Conservation (phyloP, 2,329 filamentous ascomycete species). For the Macrophomina phaseolina region DNA sequence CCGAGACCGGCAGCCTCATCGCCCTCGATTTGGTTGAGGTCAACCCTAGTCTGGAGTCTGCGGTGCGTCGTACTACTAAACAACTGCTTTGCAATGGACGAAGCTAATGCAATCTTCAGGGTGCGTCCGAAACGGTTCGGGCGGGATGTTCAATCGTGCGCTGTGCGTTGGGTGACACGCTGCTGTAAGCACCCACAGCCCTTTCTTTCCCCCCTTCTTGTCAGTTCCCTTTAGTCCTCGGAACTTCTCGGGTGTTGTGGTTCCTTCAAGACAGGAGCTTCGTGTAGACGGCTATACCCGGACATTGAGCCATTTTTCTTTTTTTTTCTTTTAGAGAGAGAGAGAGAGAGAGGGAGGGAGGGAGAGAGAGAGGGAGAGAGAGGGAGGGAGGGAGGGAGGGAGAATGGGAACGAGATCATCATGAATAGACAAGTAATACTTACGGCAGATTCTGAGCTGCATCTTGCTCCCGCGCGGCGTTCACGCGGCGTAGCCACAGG, state of each 20-base stretch:
- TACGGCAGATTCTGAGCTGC: slow-evolving; percentile 17
- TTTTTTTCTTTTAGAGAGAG: no score
- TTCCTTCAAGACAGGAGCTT: slow-evolving; percentile 9
- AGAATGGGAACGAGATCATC: neutral
- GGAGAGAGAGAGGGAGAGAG: no score
- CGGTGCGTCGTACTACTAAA: slow-evolving; percentile 6
- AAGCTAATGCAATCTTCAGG: slow-evolving; percentile 50
- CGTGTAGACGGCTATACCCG: slow-evolving; percentile 22
- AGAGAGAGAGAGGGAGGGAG: no score
- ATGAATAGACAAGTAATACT: slow-evolving; percentile 23
- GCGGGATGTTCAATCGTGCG: slow-evolving; percentile 90
- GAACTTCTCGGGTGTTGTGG: slow-evolving; percentile 18
- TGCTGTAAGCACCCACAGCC: slow-evolving; percentile 64
- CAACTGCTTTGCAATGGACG: neutral
- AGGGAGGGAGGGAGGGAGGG: no score
- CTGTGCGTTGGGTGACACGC: slow-evolving; percentile 88
- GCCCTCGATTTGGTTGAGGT: slow-evolving; percentile 64
- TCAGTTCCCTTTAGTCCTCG: slow-evolving; percentile 16
- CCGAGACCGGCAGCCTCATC: slow-evolving; percentile 61
- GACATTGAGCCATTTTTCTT: slow-evolving; percentile 8
- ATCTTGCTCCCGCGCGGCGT: neutral
- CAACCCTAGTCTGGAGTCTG: slow-evolving; percentile 54
- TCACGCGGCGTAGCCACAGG: neutral
- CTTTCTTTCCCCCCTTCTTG: neutral
- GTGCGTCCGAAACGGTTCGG: slow-evolving; percentile 83